phyloP scores from a whole-genome alignment of 148 eudicot genomes.

The Simmondsia chinensis region DNA sequence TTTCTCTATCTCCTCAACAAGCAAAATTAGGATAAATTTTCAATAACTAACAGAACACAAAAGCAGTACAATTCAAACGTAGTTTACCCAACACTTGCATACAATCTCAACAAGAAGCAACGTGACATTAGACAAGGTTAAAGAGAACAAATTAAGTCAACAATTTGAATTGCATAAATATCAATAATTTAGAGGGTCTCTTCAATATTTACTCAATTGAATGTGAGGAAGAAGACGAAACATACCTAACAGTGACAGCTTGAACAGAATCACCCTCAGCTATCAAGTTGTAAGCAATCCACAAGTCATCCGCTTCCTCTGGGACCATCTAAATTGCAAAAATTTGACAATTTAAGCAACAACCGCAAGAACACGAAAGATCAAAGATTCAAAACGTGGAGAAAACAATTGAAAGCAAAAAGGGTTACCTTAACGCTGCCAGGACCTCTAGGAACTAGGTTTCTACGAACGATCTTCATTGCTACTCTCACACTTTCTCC shows the following conservation, averaged over 20 bases:
- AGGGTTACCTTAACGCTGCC: constrained; percentile 67
- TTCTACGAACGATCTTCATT: constrained; percentile 75
- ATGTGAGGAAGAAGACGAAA: background rate
- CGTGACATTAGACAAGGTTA: too few species aligned
- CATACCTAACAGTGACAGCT: constrained; percentile 78
- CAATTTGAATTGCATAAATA: background rate
- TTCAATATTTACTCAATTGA: background rate
- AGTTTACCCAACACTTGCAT: too few species aligned
- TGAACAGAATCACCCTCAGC: constrained; percentile 59
- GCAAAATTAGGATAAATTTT: too few species aligned
- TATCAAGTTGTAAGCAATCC: constrained; percentile 85
- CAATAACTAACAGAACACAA: too few species aligned
- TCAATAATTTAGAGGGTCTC: background rate
- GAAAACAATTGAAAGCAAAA: background rate
- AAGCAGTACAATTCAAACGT: too few species aligned
- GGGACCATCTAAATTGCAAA: constrained; percentile 55
- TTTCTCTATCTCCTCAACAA: too few species aligned
- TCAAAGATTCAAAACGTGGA: background rate
- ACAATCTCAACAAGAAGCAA: too few species aligned
- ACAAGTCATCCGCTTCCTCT: constrained; percentile 83
- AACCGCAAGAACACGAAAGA: background rate
- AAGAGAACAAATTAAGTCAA: background rate
- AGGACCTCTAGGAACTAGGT: constrained; percentile 51
- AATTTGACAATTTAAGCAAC: background rate
- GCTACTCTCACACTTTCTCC: background rate